These are phyloP conservation scores for Senna tora DNA, from an alignment of 306 rosid species.

Conservation along the genomic window DNA sequence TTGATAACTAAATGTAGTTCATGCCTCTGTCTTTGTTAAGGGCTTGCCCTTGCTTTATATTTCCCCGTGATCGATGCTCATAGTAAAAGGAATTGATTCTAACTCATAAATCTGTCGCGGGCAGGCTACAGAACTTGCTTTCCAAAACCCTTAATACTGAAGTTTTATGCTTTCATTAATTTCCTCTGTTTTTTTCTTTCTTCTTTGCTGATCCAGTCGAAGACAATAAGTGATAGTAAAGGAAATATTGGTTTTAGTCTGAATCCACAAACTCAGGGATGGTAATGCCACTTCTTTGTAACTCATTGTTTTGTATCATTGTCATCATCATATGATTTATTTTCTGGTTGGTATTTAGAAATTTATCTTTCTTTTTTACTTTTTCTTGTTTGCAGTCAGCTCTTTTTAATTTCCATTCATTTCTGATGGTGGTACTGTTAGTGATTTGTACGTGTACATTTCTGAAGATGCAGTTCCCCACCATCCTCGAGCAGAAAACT, in stretches of 20 bases:
- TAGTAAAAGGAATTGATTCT: not conserved
- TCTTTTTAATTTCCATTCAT: slow-evolving; percentile 81
- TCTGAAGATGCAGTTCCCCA: slow-evolving; percentile 83
- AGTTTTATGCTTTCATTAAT: not conserved
- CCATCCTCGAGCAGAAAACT: slow-evolving; percentile 72
- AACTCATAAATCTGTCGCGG: not conserved
- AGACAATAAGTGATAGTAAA: slow-evolving; percentile 4
- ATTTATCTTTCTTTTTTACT: no score
- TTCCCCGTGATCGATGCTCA: not conserved
- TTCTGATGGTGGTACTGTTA: slow-evolving; percentile 75
- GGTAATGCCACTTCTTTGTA: slow-evolving; percentile 40
- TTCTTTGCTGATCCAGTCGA: slow-evolving; percentile 41
- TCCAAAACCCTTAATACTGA: not conserved
- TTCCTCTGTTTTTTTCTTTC: not conserved
- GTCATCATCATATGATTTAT: not conserved
- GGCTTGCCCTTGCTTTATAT: not conserved
- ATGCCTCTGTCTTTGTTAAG: no score
- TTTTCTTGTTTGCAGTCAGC: slow-evolving; percentile 59
- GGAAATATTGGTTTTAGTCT: not conserved
- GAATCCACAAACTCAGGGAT: slow-evolving; percentile 25
- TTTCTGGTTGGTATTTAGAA: not conserved
- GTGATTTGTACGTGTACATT: slow-evolving; percentile 81
- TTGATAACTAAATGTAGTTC: not conserved
- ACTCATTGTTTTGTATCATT: not conserved
- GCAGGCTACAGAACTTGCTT: no score